Conservation (phyloP, 2,329 filamentous ascomycete genomes). For the Cladophialophora immunda region DNA sequence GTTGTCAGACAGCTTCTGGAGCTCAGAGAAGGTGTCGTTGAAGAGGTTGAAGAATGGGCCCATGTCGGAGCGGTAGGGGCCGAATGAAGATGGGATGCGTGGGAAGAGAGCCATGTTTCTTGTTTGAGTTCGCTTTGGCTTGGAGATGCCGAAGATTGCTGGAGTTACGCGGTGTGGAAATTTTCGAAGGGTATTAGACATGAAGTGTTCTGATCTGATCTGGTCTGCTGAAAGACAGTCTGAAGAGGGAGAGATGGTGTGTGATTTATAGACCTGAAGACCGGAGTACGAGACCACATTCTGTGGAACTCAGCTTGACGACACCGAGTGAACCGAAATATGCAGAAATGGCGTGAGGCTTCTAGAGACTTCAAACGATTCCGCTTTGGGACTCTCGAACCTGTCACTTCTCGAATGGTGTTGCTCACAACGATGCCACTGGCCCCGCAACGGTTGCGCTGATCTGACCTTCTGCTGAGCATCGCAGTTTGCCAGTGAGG, state of each 20-base stretch:
- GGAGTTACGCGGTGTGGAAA: conserved; percentile 27
- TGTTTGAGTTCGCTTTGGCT: conserved; percentile 26
- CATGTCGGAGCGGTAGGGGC: conserved; percentile 31
- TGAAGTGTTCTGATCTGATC: conserved; percentile 28
- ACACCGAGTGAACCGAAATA: not conserved
- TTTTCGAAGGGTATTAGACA: conserved; percentile 28
- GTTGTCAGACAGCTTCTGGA: conserved; percentile 39
- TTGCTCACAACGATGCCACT: not conserved
- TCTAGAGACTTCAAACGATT: conserved; percentile 26
- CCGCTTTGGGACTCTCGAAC: conserved; percentile 25
- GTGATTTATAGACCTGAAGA: conserved; percentile 20
- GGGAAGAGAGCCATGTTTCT: conserved; percentile 37
- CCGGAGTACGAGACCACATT: not conserved
- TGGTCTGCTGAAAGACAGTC: conserved; percentile 13
- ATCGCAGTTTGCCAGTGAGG: not conserved
- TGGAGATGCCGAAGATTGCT: conserved; percentile 10
- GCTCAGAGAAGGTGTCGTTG: conserved; percentile 41
- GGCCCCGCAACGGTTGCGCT: not conserved
- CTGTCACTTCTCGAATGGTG: not conserved
- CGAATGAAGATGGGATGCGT: conserved; percentile 31
- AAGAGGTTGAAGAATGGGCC: conserved; percentile 39
- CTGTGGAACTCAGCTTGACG: not conserved
- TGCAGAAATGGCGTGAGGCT: conserved; percentile 26
- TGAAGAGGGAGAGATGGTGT: not conserved
- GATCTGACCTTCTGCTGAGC: not conserved